These are phyloP conservation scores for Phytopythium montanum DNA, from an alignment of 352 stramenopile genomes.

Conservation along the genomic window DNA sequence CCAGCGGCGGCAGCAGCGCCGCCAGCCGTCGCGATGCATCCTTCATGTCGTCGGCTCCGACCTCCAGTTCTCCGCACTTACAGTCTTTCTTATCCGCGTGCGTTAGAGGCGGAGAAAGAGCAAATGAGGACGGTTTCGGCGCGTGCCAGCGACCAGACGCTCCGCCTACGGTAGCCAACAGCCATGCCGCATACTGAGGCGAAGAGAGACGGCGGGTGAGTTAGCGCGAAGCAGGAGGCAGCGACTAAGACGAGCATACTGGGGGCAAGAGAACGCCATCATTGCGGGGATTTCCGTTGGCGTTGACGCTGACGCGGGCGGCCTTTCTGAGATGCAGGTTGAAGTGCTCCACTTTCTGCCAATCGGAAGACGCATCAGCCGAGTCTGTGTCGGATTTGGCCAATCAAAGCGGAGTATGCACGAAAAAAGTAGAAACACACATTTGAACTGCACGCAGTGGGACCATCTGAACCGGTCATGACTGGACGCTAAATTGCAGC, in stretches of 20 bases:
- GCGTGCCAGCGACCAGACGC: neutral
- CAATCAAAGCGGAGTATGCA: neutral
- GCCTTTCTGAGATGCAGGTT: neutral
- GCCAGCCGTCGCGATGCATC: conserved; percentile 13
- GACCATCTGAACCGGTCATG: neutral
- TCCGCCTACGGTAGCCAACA: neutral
- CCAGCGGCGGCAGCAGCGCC: conserved; percentile 14
- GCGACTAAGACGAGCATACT: neutral
- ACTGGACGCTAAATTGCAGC: conserved; percentile 1
- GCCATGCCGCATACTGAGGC: neutral
- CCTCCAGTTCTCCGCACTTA: neutral
- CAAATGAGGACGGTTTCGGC: neutral
- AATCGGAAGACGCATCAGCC: neutral
- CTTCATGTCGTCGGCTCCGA: conserved; percentile 19
- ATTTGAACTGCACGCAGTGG: neutral
- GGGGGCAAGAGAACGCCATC: neutral
- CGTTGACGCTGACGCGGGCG: neutral
- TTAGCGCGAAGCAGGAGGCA: neutral
- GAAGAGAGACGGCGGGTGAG: neutral
- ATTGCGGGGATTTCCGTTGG: neutral
- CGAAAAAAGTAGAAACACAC: neutral
- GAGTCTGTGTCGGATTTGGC: neutral
- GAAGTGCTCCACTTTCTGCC: neutral
- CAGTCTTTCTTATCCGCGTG: neutral
- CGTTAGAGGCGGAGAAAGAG: neutral